Evolutionary conservation across 257 asterid genomes (phyloP), one percentile per base, ranked within the genome.

Genomic region (Scutellaria minor): DNA sequence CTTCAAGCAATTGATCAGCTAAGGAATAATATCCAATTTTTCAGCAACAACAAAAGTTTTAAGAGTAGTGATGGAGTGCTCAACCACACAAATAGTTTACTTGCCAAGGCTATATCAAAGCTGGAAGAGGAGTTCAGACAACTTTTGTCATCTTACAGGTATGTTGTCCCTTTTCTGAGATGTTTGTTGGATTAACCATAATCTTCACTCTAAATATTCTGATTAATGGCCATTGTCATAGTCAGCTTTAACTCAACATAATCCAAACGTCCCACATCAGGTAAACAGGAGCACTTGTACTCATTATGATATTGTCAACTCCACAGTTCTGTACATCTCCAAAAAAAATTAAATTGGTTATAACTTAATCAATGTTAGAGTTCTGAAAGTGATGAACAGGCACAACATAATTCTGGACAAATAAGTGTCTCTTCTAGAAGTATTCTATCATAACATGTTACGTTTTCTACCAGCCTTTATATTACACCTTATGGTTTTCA

Each of bases 21-120:
- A 75, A 83, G 95, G 78, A 87, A 80, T 79, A 95, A 95, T 74
- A 86, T 95, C 75, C 79, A 75, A 51, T 95, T 95, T 82, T 95
- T 95, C 83, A 87, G 85, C 86, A 92, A 85, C 87, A 95, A 90
- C 83, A 90, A 88, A 87, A 95, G 93, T 80, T 92, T 89, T 75
- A 95, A 92, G 87, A 95, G 97, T 79, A 92, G 99, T 64, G 97
- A 94, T 82, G 99, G 98, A 66, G 97, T 95, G 64, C 88, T 95
- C 80, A 95, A 55, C 84, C 96, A 90, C 65, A 84, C 96, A 46
- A 95, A 92, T 77, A 80, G 42, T 82, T 79, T 95, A 71, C 99
- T 95, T 81, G 75, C 95, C 68, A 95, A 92, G 78, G 99, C 99
- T 75, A 90, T 95, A 80, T 90, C 95, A 18, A 95, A 89, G 90